A percentile compares a stretch with the other conserved stretches of the same genome.
These are phyloP conservation scores for Naganishia onofrii DNA, from an alignment of 768 basidiomycete genomes.

Conservation along the genomic window DNA sequence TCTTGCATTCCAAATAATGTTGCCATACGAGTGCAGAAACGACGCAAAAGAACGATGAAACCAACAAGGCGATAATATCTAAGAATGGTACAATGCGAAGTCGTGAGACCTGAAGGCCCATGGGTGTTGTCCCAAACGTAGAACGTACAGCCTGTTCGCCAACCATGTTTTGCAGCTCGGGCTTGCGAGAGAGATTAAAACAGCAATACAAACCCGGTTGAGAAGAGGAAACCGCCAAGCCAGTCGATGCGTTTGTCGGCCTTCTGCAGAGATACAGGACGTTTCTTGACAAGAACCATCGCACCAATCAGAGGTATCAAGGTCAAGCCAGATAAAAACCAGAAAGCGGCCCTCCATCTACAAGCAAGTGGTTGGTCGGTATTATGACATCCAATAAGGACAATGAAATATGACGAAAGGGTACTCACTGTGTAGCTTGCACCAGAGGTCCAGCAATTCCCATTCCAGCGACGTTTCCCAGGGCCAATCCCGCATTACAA, in stretches of 20 bases:
- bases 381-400: too few species aligned
- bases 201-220: background rate
- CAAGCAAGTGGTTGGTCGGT: too few species aligned
- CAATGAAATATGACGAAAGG: too few species aligned
- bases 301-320: background rate
- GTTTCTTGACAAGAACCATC: background rate
- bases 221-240: background rate
- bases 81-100: too few species aligned
- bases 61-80: conserved; percentile 1
- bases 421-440: background rate
- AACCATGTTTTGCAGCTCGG: background rate
- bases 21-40: background rate
- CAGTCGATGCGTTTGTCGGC: conserved; percentile 6
- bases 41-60: background rate
- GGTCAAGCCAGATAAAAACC: background rate
- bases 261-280: background rate
- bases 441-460: background rate
- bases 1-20: background rate
- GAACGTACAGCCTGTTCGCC: background rate
- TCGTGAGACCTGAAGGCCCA: too few species aligned
- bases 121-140: too few species aligned
- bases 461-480: background rate
- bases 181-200: background rate
- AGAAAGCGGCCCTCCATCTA: conserved; percentile 2
- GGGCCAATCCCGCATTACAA: background rate